phyloP scores from a whole-genome alignment of 768 basidiomycete species.

The Boletus pseudo-olivaceus region DNA sequence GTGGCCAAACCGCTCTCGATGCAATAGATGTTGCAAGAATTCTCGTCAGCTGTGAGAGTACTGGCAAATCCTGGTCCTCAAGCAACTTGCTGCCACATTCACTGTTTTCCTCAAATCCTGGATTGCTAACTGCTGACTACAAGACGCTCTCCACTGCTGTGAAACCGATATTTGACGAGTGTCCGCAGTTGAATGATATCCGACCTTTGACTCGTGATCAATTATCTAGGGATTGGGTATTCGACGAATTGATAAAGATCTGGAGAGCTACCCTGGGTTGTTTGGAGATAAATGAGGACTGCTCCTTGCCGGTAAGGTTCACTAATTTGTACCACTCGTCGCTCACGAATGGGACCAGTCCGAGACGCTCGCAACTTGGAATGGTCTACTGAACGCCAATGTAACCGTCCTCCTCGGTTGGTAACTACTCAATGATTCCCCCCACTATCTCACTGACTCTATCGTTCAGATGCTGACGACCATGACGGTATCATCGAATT shows the following conservation, averaged over 20 bases:
- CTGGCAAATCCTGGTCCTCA: slow-evolving; percentile 41
- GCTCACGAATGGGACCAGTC: slow-evolving; percentile 27
- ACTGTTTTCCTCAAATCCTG: slow-evolving; percentile 55
- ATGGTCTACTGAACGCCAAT: slow-evolving; percentile 49
- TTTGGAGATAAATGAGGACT: slow-evolving; percentile 45
- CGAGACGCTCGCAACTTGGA: slow-evolving; percentile 56
- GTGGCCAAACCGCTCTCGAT: slow-evolving; percentile 49
- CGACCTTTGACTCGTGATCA: slow-evolving; percentile 57
- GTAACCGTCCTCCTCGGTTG: slow-evolving; percentile 50
- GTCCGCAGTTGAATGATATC: slow-evolving; percentile 51
- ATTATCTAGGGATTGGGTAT: slow-evolving; percentile 49
- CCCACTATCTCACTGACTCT: slow-evolving; percentile 1
- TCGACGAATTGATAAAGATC: slow-evolving; percentile 46
- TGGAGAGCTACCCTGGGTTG: slow-evolving; percentile 49
- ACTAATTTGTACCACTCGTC: not conserved
- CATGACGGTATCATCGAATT: slow-evolving; percentile 38
- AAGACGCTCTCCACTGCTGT: slow-evolving; percentile 45
- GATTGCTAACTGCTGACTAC: slow-evolving; percentile 53
- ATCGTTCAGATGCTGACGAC: slow-evolving; percentile 41
- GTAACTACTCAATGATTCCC: slow-evolving; percentile 29
- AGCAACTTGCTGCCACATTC: slow-evolving; percentile 48
- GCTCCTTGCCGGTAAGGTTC: slow-evolving; percentile 47
- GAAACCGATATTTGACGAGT: slow-evolving; percentile 50
- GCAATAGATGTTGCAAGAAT: slow-evolving; percentile 49
- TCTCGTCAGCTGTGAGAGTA: slow-evolving; percentile 36